A percentile compares a stretch with the other conserved stretches of the same genome.
phyloP scores from a whole-genome alignment of 345 rosid genomes.

The Salix exigua region DNA sequence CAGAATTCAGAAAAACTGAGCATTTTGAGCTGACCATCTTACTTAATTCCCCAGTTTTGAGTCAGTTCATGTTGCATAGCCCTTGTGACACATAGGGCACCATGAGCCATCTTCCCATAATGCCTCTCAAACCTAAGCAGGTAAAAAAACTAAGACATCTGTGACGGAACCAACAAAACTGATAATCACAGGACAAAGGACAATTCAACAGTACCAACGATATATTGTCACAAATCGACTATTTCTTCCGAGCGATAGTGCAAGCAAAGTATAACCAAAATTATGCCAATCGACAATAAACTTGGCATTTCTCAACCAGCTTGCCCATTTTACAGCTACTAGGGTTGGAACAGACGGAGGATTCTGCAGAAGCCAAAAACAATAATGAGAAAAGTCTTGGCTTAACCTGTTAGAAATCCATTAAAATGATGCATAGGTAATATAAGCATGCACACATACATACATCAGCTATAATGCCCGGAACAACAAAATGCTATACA shows the following conservation, averaged over 20 bases:
- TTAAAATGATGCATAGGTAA: neutral
- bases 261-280: slow-evolving; percentile 88
- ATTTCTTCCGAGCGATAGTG: slow-evolving; percentile 83
- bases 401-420: neutral
- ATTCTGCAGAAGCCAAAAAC: slow-evolving; percentile 50
- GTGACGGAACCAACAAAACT: neutral
- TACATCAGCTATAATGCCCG: no score
- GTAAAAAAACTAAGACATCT: slow-evolving; percentile 12
- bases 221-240: slow-evolving; percentile 71
- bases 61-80: slow-evolving; percentile 98
- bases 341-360: slow-evolving; percentile 95
- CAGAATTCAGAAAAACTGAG: slow-evolving; percentile 13
- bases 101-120: slow-evolving; percentile 84
- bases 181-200: slow-evolving; percentile 11
- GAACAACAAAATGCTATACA: no score
- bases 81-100: slow-evolving; percentile 79
- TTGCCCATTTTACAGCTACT: slow-evolving; percentile 86
- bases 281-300: slow-evolving; percentile 95
- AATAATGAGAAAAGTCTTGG: neutral
- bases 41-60: slow-evolving; percentile 96
- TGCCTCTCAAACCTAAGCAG: slow-evolving; percentile 65
- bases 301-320: slow-evolving; percentile 64
- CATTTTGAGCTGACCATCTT: slow-evolving; percentile 35
- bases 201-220: slow-evolving; percentile 49
- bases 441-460: neutral